Percentiles rank a stretch among this genome's conserved stretches.
Conservation (phyloP, 1,139 yeast genomes). For the Candida tunisiensis region DNA sequence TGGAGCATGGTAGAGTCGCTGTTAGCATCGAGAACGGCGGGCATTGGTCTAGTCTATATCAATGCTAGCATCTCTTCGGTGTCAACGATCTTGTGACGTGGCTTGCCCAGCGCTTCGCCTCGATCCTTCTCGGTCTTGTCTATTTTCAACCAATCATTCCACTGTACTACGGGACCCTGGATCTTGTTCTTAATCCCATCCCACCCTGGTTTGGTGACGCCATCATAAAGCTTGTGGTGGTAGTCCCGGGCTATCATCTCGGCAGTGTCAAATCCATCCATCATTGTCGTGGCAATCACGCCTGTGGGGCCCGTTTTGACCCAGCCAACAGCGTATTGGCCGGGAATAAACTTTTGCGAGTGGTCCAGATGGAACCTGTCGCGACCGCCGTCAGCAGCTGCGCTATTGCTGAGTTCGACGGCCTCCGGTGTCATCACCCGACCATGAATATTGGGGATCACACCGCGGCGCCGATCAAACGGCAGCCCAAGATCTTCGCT, state of each 20-base stretch:
- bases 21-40: no score
- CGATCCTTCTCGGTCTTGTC: conserved; percentile 33
- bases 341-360: no score
- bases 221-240: conserved; percentile 4
- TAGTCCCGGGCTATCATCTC: conserved; percentile 23
- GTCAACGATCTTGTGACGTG: conserved; percentile 38
- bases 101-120: conserved; percentile 34
- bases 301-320: conserved; percentile 79
- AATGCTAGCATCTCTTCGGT: conserved; percentile 32
- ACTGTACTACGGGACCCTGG: conserved; percentile 26
- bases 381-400: no score
- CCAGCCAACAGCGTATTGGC: conserved; percentile 86
- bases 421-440: no score
- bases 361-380: no score
- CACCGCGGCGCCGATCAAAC: conserved; percentile 36
- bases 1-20: no score
- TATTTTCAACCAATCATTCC: conserved; percentile 62
- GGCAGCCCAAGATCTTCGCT: conserved; percentile 31
- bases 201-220: conserved; percentile 15
- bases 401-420: no score
- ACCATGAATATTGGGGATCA: conserved; percentile 45
- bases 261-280: conserved; percentile 54
- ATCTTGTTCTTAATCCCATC: conserved; percentile 18
- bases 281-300: conserved; percentile 82
- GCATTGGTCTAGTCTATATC: no score